A percentile compares a stretch with the other conserved stretches of the same genome.
phyloP scores from a whole-genome alignment of 2,329 filamentous ascomycete genomes.

The Hypoxylon sp. region DNA sequence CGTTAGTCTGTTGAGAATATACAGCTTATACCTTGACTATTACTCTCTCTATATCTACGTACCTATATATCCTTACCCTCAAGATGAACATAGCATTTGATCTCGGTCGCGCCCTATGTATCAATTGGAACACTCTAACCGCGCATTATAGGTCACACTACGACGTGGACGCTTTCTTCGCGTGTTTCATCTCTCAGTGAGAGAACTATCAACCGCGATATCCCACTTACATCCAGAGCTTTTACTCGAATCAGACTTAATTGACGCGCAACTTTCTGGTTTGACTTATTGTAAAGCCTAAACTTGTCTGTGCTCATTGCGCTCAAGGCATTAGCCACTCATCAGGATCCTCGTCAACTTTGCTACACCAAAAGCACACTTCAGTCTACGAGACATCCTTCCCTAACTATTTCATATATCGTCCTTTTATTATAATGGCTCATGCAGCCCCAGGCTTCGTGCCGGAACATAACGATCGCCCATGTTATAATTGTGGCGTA shows the following conservation, averaged over 20 bases:
- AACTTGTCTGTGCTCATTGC: slow-evolving; percentile 10
- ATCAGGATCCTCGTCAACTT: slow-evolving; percentile 4
- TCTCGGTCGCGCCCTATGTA: slow-evolving; percentile 1
- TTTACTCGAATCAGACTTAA: no score
- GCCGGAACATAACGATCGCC: slow-evolving; percentile 41
- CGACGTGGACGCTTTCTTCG: slow-evolving; percentile 9
- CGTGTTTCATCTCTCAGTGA: slow-evolving; percentile 11
- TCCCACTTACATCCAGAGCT: slow-evolving; percentile 11
- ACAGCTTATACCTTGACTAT: no score
- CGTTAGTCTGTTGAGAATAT: no score
- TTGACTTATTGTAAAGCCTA: no score
- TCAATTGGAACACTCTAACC: slow-evolving; percentile 21
- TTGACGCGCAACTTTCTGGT: no score
- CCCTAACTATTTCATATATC: no score
- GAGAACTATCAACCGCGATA: slow-evolving; percentile 13
- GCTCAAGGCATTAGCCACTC: slow-evolving; percentile 14
- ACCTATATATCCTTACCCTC: slow-evolving; percentile 6
- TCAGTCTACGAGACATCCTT: no score
- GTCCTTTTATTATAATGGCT: slow-evolving; percentile 33
- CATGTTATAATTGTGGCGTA: slow-evolving; percentile 48
- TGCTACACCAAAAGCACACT: no score
- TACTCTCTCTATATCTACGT: slow-evolving; percentile 2
- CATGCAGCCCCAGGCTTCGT: slow-evolving; percentile 42
- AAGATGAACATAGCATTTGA: not conserved
- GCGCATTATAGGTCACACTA: slow-evolving; percentile 23